Conservation (phyloP, 306 rosid species). For the Casuarina equisetifolia region DNA sequence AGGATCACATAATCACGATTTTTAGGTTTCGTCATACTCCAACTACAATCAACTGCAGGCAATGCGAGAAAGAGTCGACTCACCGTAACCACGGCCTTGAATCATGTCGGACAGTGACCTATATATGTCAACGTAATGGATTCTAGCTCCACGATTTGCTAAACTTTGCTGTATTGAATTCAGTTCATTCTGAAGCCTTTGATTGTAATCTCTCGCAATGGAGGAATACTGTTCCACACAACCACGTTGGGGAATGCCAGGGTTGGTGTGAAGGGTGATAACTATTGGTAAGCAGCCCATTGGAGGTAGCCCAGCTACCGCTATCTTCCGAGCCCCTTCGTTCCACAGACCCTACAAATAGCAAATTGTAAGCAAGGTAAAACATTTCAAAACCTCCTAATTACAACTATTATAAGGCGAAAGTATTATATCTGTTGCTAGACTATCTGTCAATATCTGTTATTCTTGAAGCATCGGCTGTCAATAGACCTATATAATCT, state of each 20-base stretch:
- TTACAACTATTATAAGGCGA: no score
- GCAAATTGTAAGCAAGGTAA: no score
- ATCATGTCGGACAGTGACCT: slow-evolving; percentile 51
- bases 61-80: background rate
- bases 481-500: no score
- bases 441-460: no score
- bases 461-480: no score
- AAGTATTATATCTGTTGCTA: no score
- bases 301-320: slow-evolving; percentile 61
- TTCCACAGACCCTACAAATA: slow-evolving; percentile 44
- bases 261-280: slow-evolving; percentile 41
- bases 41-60: no score
- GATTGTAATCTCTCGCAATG: slow-evolving; percentile 49
- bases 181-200: slow-evolving; percentile 52
- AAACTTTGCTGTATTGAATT: slow-evolving; percentile 27
- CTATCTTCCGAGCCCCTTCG: slow-evolving; percentile 61
- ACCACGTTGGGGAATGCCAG: slow-evolving; percentile 24
- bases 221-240: slow-evolving; percentile 55
- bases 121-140: slow-evolving; percentile 57
- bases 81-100: slow-evolving; percentile 39
- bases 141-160: slow-evolving; percentile 22
- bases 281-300: slow-evolving; percentile 69
- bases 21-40: background rate
- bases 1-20: background rate
- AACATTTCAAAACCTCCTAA: background rate